These are phyloP conservation scores for Trypanosoma brucei DNA, from an alignment of 208 protist species.

Conservation along the genomic window DNA sequence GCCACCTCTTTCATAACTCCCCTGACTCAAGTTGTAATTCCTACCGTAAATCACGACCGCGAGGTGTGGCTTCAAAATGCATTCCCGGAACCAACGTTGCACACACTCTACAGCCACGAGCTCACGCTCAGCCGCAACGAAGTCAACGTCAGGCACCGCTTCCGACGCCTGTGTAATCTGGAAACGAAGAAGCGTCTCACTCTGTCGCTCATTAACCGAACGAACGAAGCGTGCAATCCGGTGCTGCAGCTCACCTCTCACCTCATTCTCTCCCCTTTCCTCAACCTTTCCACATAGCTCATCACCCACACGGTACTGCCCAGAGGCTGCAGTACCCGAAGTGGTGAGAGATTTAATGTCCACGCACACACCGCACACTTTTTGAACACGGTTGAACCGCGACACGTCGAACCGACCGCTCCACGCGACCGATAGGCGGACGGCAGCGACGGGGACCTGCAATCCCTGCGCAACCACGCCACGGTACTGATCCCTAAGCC, in stretches of 20 bases:
- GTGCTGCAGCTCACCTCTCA: slow-evolving; percentile 26
- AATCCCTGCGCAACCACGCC: slow-evolving; percentile 57
- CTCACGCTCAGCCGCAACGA: slow-evolving; percentile 46
- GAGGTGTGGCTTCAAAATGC: slow-evolving; percentile 39
- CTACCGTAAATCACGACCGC: slow-evolving; percentile 60
- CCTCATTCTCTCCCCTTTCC: background rate
- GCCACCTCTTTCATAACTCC: background rate
- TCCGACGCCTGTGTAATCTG: slow-evolving; percentile 66
- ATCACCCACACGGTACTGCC: background rate
- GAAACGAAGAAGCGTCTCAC: slow-evolving; percentile 38
- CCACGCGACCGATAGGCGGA: slow-evolving; percentile 81
- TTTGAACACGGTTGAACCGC: slow-evolving; percentile 59
- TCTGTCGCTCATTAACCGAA: slow-evolving; percentile 43
- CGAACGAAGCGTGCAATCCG: slow-evolving; percentile 39
- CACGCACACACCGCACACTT: slow-evolving; percentile 73
- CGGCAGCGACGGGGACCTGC: slow-evolving; percentile 40
- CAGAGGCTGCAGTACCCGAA: background rate
- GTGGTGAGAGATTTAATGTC: background rate
- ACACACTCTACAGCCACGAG: slow-evolving; percentile 36
- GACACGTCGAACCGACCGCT: slow-evolving; percentile 74
- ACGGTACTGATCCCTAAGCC: slow-evolving; percentile 79
- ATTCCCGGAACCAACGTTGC: slow-evolving; percentile 36
- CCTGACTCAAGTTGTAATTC: slow-evolving; percentile 12
- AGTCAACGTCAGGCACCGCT: slow-evolving; percentile 67
- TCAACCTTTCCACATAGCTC: background rate